These are phyloP conservation scores for Ambispora gerdemannii DNA, from an alignment of 192 early-diverging fungal genomes.

Conservation along the genomic window DNA sequence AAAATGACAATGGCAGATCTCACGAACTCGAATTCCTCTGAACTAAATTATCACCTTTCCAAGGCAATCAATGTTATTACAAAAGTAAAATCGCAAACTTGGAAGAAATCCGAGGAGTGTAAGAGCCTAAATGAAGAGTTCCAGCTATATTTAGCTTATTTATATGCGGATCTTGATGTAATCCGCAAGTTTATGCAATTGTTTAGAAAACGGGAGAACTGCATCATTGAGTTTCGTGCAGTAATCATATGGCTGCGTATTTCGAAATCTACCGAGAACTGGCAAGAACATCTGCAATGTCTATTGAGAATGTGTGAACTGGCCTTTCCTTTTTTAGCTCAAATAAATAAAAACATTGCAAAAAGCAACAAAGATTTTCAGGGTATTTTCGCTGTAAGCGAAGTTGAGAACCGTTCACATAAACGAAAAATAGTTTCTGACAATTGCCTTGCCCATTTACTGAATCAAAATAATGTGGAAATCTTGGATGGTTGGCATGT, in stretches of 20 bases:
- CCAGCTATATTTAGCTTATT: constrained; percentile 15
- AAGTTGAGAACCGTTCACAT: neutral
- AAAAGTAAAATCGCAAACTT: neutral
- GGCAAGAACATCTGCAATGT: neutral
- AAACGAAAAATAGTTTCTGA: constrained; percentile 5
- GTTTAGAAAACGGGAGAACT: neutral
- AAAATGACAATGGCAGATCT: neutral
- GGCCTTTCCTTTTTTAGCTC: neutral
- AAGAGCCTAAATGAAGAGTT: neutral
- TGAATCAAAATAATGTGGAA: neutral
- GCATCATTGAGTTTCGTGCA: neutral
- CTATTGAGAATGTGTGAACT: neutral
- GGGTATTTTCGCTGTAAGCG: neutral
- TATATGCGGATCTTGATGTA: neutral
- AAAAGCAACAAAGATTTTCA: constrained; percentile 15
- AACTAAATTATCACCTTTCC: neutral
- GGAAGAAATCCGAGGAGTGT: neutral
- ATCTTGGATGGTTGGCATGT: neutral
- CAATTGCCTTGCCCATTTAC: neutral
- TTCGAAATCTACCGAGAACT: neutral
- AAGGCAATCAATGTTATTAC: neutral
- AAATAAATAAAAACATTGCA: neutral
- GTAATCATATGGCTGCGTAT: constrained; percentile 1
- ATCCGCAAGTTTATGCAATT: neutral
- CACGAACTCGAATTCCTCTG: neutral